Base-by-base conservation (phyloP, 352 stramenopile genomes). In the Phytophthora fragariaefolia region DNA sequence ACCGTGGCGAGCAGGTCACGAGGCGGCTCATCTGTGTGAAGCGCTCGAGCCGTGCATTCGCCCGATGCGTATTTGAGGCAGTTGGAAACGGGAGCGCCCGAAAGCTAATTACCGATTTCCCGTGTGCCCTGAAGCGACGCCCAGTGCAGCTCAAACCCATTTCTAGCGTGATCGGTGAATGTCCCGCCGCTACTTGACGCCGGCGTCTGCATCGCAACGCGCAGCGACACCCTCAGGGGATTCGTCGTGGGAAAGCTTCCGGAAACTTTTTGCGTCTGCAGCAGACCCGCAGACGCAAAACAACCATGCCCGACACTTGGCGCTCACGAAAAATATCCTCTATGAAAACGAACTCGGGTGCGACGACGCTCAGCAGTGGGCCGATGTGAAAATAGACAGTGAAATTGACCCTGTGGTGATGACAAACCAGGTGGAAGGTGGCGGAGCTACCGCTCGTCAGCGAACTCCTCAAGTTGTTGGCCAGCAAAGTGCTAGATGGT, bases 301-400 rank as follows among this genome's bases (percentile, higher is more conserved):
- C 4, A 79, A 88, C 22, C 82, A 92, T 59, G 78, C 80, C 45
- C 74, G 85, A 27, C 83, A 95, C 32, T 71, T 93, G 47, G 87
- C 87, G 20, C 74, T 94, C 23, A 79, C 84, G 28, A 90, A 93
- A 71, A 86, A 91, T 32, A 76, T 92, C n/a, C 66, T 93, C 24
- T 90, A 87, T 55, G 80, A 84, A 38, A 90, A 91, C 58, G 83
- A 90, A 54, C 52, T 66, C 1, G 87, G 87, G 87, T 93, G 56
- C 36, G 20, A 17, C 12, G 10, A 34, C 0, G 10, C 23, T 50
- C 27, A n/a, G 5, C 7, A n/a, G n/a, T n/a, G n/a, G n/a, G n/a
- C n/a, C n/a, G n/a, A n/a, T n/a, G n/a, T n/a, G n/a, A n/a, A n/a
- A n/a, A 17, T n/a, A 43, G 15, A 10, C 8, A 10, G 5, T 20